Conservation (phyloP, 2,329 filamentous ascomycete genomes). For the Sarocladiaceae sp. region DNA sequence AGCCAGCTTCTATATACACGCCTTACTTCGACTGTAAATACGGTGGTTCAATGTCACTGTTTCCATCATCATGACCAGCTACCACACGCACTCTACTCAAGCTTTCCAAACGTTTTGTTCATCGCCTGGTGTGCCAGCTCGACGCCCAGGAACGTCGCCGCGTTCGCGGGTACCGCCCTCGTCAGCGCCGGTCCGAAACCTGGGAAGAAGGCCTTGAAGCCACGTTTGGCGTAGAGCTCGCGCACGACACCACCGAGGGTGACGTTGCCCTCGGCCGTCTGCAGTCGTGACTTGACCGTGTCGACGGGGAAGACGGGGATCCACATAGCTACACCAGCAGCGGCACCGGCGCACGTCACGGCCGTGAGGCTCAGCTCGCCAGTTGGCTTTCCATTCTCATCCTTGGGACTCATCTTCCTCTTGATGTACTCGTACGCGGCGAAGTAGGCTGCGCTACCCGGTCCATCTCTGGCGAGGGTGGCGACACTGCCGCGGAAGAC, state of each 20-base stretch:
- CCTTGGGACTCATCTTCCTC: slow-evolving; percentile 74
- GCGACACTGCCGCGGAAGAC: slow-evolving; percentile 89
- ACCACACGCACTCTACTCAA: background rate
- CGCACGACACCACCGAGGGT: slow-evolving; percentile 73
- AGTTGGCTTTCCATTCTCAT: slow-evolving; percentile 65
- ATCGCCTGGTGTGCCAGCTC: slow-evolving; percentile 79
- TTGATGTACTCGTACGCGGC: slow-evolving; percentile 97
- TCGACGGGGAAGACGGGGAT: slow-evolving; percentile 97
- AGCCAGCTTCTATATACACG: background rate
- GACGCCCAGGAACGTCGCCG: slow-evolving; percentile 85
- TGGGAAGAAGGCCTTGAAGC: slow-evolving; percentile 90
- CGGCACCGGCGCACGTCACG: slow-evolving; percentile 79
- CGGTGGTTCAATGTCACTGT: too few species aligned
- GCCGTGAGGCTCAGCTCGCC: slow-evolving; percentile 77
- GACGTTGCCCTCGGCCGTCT: slow-evolving; percentile 82
- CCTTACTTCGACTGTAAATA: background rate
- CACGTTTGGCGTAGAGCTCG: slow-evolving; percentile 76
- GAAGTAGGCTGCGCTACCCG: slow-evolving; percentile 91
- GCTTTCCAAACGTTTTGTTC: slow-evolving; percentile 61
- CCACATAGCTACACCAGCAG: slow-evolving; percentile 97
- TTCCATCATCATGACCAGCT: too few species aligned
- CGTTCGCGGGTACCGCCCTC: slow-evolving; percentile 91
- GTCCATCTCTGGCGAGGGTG: slow-evolving; percentile 88
- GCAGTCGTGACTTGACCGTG: slow-evolving; percentile 89
- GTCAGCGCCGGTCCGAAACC: slow-evolving; percentile 90